Evolutionary conservation across 1,139 yeast species (phyloP).

Genomic region (Lodderomyces elongisporus): DNA sequence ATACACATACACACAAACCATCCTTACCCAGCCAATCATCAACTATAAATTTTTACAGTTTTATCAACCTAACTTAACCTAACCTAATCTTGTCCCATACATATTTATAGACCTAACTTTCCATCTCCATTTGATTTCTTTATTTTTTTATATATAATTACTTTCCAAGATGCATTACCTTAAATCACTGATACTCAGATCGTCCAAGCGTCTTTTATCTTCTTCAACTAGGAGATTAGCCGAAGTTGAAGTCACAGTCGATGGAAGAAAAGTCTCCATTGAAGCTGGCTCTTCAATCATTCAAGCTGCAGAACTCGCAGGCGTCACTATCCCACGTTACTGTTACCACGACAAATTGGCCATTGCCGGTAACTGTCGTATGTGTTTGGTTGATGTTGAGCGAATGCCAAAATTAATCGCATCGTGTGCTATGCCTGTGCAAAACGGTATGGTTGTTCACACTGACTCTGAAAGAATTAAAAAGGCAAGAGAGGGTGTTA

Average conservation of each 20-base stretch:
- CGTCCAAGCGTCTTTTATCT: slow-evolving; percentile 28
- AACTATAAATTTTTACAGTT: no score
- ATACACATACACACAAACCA: no score
- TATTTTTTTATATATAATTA: no score
- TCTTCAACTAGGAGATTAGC: slow-evolving; percentile 30
- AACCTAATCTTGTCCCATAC: no score
- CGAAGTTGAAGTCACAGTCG: slow-evolving; percentile 73
- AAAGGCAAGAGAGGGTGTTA: slow-evolving; percentile 86
- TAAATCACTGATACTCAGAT: slow-evolving; percentile 23
- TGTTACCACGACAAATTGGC: slow-evolving; percentile 91
- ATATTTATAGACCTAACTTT: no score
- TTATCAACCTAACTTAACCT: no score
- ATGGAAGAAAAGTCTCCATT: slow-evolving; percentile 69
- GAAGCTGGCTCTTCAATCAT: slow-evolving; percentile 87
- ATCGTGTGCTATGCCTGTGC: slow-evolving; percentile 88
- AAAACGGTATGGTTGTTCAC: slow-evolving; percentile 82
- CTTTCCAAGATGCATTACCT: slow-evolving; percentile 15
- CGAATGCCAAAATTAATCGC: slow-evolving; percentile 89
- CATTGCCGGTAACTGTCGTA: slow-evolving; percentile 92
- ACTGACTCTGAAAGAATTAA: slow-evolving; percentile 77
- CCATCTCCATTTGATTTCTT: no score
- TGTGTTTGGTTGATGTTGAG: slow-evolving; percentile 90
- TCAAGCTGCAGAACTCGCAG: slow-evolving; percentile 91
- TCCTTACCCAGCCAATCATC: no score
- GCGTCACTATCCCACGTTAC: slow-evolving; percentile 82